Percentiles rank a stretch among this genome's conserved stretches.
Conservation (phyloP, 2,329 filamentous ascomycete species). For the Colletotrichum acutatum region DNA sequence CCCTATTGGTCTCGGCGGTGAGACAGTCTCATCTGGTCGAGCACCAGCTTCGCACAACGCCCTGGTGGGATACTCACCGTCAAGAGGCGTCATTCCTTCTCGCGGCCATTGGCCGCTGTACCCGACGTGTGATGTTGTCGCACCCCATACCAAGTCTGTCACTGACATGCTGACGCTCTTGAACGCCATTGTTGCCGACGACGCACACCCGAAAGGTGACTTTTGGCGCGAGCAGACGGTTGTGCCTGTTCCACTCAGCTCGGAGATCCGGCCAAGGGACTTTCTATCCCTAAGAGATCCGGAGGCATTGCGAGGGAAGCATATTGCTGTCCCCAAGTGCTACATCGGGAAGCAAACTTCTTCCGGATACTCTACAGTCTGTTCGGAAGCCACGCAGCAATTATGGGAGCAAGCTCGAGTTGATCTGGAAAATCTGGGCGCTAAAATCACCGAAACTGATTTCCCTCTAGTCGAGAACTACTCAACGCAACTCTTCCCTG, state of each 20-base stretch:
- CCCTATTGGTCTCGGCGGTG: conserved; percentile 60
- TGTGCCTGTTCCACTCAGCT: conserved; percentile 50
- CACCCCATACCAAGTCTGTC: conserved; percentile 60
- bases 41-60: conserved; percentile 64
- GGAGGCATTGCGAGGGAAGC: conserved; percentile 52
- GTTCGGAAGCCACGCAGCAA: conserved; percentile 34
- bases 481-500: background rate
- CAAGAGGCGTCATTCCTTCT: conserved; percentile 57
- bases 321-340: conserved; percentile 61
- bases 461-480: conserved; percentile 28
- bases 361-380: conserved; percentile 8
- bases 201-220: conserved; percentile 51
- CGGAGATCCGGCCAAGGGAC: conserved; percentile 45
- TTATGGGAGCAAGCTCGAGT: conserved; percentile 46
- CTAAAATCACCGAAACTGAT: conserved; percentile 48
- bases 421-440: conserved; percentile 53
- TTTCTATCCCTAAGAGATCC: conserved; percentile 44
- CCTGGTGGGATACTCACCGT: conserved; percentile 63
- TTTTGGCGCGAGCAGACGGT: conserved; percentile 65
- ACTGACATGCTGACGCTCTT: conserved; percentile 53
- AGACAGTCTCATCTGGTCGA: conserved; percentile 64
- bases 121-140: conserved; percentile 62
- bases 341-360: conserved; percentile 54
- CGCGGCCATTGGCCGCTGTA: conserved; percentile 64
- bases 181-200: conserved; percentile 56